Base-by-base conservation (phyloP, 2,329 filamentous ascomycete genomes). In the Beauveria sp. region DNA sequence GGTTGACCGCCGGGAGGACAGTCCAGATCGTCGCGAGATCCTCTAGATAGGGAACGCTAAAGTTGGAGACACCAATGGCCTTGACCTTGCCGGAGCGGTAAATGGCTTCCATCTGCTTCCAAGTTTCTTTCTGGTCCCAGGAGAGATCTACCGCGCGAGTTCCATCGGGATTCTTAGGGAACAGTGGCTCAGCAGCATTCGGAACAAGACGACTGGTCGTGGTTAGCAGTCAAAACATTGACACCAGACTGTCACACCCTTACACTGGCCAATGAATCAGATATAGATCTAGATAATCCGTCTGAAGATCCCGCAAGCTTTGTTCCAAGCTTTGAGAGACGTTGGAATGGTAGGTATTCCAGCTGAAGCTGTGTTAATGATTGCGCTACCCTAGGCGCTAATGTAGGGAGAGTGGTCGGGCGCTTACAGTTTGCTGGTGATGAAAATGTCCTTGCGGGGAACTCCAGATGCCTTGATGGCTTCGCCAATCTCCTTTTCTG, bases 181-280 rank as follows among this genome's bases (percentile, higher is more conserved):
- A 83, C 73, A 86, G 91, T 66, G 90, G 91, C 63, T 83, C 80
- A 67, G 88, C 86, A 72, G 89, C 79, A 77, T 89, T 88, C 65
- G 47, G 47, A 30, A 50, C 24, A 16, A 50, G 47, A n/a, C 47
- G 47, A 16, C 86, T 85, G 79, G 54, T 12, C 1, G 45, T 24
- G 7, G 26, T 53, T 38, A 57, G 30, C 30, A 26, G 7, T n/a
- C 10, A 22, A 30, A 30, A 20, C 9, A 28, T 4, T 18, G 5
- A 38, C 20, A 49, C 6, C 22, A 57, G 9, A 16, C 9, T 14
- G 20, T 28, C 7, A 16, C 9, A 49, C 85, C 93, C 87, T 54
- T 88, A 85, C 51, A 91, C 78, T 5, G 90, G 88, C 90, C 90
- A 95, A 77, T 96, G 91, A 60, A 96, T 83, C 42, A 96, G 80